Base-by-base conservation (phyloP, 495 filamentous ascomycete species). In the Patellaria atrata region DNA sequence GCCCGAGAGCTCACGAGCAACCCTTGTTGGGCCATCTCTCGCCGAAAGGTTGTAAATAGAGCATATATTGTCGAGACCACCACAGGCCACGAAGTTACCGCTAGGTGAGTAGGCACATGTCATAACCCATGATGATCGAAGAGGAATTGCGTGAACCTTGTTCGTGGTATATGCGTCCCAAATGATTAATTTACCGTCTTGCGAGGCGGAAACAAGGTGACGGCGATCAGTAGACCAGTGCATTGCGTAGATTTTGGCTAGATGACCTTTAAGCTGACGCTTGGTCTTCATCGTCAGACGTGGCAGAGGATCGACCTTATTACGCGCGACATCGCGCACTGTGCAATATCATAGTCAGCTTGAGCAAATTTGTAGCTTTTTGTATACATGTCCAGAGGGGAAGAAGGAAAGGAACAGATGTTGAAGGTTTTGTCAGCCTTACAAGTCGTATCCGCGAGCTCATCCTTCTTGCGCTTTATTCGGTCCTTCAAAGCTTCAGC, bases 141-240 rank as follows among this genome's bases (percentile, higher is more conserved):
- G 67, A n/a, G 89, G 89, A 46, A 97, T 97, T 56, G 89, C 89
- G 64, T 97, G 89, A 20, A 97, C 89, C 56, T 97, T 97, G 65
- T 97, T 97, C 38, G 89, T 96, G 38, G 89, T 96, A 67, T 97
- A 97, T 26, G 89, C 89, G 60, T 97, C 89, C 89, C 89, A 97
- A 52, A 97, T 96, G 59, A 97, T 97, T 44, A 97, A 75, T 68
- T 97, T 97, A 55, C 89, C 89, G 53, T 97, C 89, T 60, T 97
- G 89, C 45, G 89, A 97, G 42, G 89, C 89, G 6, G 89, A 97
- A 24, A 97, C 89, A 38, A 97, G 73, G 61, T 96, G 91, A 60
- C 89, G 81, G 52, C 89, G 77, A 62, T 97, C 89, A 40, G 91
- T 97, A 13, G 91, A 96, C 89, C 89, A 97, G 64, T 97, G 91